Conservation (phyloP, 2,329 filamentous ascomycete species). For the Arthroderma uncinatum region DNA sequence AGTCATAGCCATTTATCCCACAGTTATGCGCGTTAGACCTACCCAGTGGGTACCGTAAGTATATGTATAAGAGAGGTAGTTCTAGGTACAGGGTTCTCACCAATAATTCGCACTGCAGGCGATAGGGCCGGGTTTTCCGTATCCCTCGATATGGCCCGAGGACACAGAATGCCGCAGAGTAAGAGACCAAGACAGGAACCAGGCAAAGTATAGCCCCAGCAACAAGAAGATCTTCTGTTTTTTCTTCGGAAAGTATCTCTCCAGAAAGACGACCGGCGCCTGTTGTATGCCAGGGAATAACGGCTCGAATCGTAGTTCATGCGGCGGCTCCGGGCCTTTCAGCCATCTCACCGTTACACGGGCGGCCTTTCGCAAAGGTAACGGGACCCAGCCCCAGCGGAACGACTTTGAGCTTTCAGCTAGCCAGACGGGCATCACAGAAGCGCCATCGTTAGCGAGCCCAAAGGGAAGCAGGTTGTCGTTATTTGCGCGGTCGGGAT, state of each 20-base stretch:
- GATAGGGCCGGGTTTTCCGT: slow-evolving; percentile 36
- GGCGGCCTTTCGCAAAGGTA: slow-evolving; percentile 35
- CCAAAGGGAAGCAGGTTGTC: slow-evolving; percentile 20
- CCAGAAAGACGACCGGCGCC: slow-evolving; percentile 34
- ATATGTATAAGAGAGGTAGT: background rate
- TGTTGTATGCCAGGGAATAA: slow-evolving; percentile 38
- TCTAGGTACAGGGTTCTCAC: slow-evolving; percentile 20
- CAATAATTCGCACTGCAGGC: slow-evolving; percentile 39
- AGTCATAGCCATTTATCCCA: slow-evolving; percentile 45
- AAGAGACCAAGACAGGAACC: slow-evolving; percentile 39
- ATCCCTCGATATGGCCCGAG: slow-evolving; percentile 39
- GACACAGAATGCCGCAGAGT: slow-evolving; percentile 37
- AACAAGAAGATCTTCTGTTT: slow-evolving; percentile 36
- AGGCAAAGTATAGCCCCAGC: slow-evolving; percentile 33
- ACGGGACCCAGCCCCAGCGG: slow-evolving; percentile 39
- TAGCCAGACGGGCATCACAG: slow-evolving; percentile 38
- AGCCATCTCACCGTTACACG: slow-evolving; percentile 36
- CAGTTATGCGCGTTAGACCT: slow-evolving; percentile 38
- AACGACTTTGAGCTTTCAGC: slow-evolving; percentile 38
- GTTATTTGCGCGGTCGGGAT: slow-evolving; percentile 26
- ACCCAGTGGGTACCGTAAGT: background rate
- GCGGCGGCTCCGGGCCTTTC: slow-evolving; percentile 39
- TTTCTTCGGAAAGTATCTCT: slow-evolving; percentile 36
- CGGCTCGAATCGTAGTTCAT: slow-evolving; percentile 36
- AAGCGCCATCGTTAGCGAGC: slow-evolving; percentile 3